Conservation (phyloP, 2,329 filamentous ascomycete genomes). For the Trichoderma arundinaceum region DNA sequence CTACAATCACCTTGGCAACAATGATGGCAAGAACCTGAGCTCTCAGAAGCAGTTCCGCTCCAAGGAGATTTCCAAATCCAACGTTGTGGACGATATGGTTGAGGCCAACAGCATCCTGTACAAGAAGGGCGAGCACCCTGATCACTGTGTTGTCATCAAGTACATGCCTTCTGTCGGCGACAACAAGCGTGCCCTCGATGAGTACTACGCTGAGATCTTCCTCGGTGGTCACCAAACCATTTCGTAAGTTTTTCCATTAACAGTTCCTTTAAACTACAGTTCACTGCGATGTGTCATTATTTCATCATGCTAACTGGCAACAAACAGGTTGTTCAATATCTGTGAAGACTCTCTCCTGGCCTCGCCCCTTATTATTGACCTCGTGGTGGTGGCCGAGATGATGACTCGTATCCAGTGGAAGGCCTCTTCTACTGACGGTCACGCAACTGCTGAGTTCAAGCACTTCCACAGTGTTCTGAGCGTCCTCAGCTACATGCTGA, state of each 20-base stretch:
- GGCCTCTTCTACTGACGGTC: slow-evolving; percentile 58
- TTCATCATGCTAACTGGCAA: slow-evolving; percentile 34
- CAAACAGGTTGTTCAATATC: slow-evolving; percentile 88
- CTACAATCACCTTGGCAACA: slow-evolving; percentile 99
- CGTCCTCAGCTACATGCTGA: slow-evolving; percentile 98
- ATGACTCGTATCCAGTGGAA: slow-evolving; percentile 99
- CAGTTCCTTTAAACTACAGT: not conserved
- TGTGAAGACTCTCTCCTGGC: slow-evolving; percentile 98
- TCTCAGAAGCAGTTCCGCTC: slow-evolving; percentile 98
- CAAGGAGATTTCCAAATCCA: slow-evolving; percentile 99
- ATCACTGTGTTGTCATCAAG: slow-evolving; percentile 99
- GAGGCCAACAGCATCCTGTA: slow-evolving; percentile 93
- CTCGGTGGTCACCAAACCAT: slow-evolving; percentile 98
- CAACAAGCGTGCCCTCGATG: slow-evolving; percentile 97
- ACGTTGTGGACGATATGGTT: slow-evolving; percentile 99
- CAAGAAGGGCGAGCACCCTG: slow-evolving; percentile 88
- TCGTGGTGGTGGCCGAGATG: slow-evolving; percentile 91
- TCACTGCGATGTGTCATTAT: not conserved
- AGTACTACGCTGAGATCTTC: slow-evolving; percentile 99
- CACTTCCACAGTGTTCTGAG: slow-evolving; percentile 97
- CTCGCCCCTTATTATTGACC: slow-evolving; percentile 94
- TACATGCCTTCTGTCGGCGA: slow-evolving; percentile 99
- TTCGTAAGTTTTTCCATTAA: slow-evolving; percentile 56
- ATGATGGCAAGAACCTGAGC: slow-evolving; percentile 98
- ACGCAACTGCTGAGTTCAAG: slow-evolving; percentile 72